Evolutionary conservation across 179 eudicot genomes (phyloP).

Genomic region (Gypsophila paniculata): DNA sequence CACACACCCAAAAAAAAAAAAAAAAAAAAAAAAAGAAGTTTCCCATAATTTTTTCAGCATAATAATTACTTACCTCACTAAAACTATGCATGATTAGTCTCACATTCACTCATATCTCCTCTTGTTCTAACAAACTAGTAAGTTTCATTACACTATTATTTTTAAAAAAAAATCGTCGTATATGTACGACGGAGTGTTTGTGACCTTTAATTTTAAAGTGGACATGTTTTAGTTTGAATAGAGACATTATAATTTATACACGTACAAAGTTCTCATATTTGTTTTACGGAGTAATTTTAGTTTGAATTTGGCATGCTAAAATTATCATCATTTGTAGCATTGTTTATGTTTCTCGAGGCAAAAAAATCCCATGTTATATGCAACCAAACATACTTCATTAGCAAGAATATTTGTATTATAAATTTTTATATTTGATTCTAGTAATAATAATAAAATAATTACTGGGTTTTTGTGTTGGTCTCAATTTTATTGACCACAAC

Average conservation of each 20-base stretch:
- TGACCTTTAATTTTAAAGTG: too few relatives aligned
- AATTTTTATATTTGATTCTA: background rate
- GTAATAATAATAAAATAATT: slow-evolving; percentile 2
- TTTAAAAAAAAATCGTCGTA: too few relatives aligned
- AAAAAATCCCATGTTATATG: slow-evolving; percentile 15
- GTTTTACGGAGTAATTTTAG: too few relatives aligned
- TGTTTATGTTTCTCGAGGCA: slow-evolving; percentile 16
- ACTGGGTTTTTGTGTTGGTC: slow-evolving; percentile 14
- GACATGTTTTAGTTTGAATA: too few relatives aligned
- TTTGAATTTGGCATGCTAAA: background rate
- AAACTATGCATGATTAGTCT: slow-evolving; percentile 10
- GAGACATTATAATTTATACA: too few relatives aligned
- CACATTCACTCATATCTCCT: slow-evolving; percentile 27
- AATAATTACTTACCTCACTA: background rate
- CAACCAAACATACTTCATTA: slow-evolving; percentile 7
- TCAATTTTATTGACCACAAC: slow-evolving; percentile 10
- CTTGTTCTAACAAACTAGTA: slow-evolving; percentile 17
- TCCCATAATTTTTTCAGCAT: slow-evolving; percentile 6
- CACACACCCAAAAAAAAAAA: background rate
- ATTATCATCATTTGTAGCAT: background rate
- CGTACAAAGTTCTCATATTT: too few relatives aligned
- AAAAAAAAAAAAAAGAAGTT: too few relatives aligned
- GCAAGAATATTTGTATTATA: background rate
- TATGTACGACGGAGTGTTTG: too few relatives aligned
- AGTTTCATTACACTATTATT: too few relatives aligned